Evolutionary conservation across 306 rosid species (phyloP).

Genomic region (Prunus persica): Prunus_persica_NCBIv2 NC_034011.1:19107501-19108000

Average conservation of each 20-base stretch:
- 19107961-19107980: constrained; percentile 53
- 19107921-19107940: constrained; percentile 86
- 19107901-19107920: constrained; percentile 53
- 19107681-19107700: constrained; percentile 48
- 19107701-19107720: constrained; percentile 60
- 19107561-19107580: not conserved
- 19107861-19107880: constrained; percentile 75
- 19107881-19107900: constrained; percentile 49
- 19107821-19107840: constrained; percentile 58
- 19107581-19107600: not conserved
- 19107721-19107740: constrained; percentile 63
- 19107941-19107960: constrained; percentile 68
- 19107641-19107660: constrained; percentile 12
- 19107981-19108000: constrained; percentile 68
- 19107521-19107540: not conserved
- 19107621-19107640: not conserved
- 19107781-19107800: constrained; percentile 67
- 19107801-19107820: constrained; percentile 48
- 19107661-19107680: constrained; percentile 38
- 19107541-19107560: not conserved
- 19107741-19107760: constrained; percentile 67
- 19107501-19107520: constrained; percentile 6
- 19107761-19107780: constrained; percentile 62
- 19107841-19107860: constrained; percentile 59
- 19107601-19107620: constrained; percentile 1